A percentile compares a stretch with the other conserved stretches of the same genome.
phyloP scores from a whole-genome alignment of 2,329 filamentous ascomycete genomes.

The Pseudocercospora fijiensis region DNA sequence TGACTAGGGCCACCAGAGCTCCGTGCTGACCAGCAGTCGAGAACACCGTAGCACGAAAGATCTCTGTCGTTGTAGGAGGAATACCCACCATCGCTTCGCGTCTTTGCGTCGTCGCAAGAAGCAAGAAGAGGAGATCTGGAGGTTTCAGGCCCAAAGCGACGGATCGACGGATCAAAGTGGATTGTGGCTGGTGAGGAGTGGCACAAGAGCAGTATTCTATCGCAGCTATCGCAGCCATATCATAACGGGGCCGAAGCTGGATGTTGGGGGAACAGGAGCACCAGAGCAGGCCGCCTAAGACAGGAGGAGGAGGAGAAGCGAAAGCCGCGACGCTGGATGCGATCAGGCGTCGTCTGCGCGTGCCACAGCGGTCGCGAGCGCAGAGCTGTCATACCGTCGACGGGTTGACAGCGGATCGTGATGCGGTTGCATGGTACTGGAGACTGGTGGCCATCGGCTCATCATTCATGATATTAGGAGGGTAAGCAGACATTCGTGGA shows the following conservation, averaged over 20 bases:
- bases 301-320: neutral
- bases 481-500: slow-evolving; percentile 39
- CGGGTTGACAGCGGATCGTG: slow-evolving; percentile 25
- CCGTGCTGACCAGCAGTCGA: neutral
- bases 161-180: neutral
- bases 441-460: slow-evolving; percentile 45
- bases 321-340: slow-evolving; percentile 27
- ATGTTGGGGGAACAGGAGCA: slow-evolving; percentile 13
- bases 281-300: neutral
- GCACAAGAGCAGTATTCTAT: neutral
- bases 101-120: neutral
- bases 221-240: neutral
- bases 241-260: neutral
- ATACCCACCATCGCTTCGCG: neutral
- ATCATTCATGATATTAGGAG: slow-evolving; percentile 51
- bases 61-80: neutral
- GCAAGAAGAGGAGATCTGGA: neutral
- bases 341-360: slow-evolving; percentile 23
- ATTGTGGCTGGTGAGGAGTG: slow-evolving; percentile 7
- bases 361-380: slow-evolving; percentile 31
- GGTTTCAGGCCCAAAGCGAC: slow-evolving; percentile 6
- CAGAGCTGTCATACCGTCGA: slow-evolving; percentile 35
- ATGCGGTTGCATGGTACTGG: slow-evolving; percentile 49
- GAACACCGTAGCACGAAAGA: neutral
- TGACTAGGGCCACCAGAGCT: slow-evolving; percentile 1